Percentiles rank a stretch among this genome's conserved stretches.
These are phyloP conservation scores for Eucalyptus pumila DNA, from an alignment of 345 rosid genomes.

Conservation along the genomic window DNA sequence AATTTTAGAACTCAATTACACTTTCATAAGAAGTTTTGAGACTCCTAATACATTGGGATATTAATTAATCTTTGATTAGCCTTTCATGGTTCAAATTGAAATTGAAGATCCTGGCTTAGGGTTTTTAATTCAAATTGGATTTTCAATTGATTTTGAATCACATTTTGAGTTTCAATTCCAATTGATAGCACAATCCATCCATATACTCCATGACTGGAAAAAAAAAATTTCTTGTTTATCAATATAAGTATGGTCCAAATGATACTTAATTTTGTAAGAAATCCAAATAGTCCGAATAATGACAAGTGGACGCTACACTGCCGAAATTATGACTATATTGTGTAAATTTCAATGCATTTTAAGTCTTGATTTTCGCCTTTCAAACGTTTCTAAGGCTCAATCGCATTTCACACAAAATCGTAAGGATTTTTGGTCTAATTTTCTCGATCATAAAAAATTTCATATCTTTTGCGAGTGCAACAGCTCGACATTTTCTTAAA, in stretches of 20 bases:
- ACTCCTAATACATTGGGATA: too few relatives aligned
- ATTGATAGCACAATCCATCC: neutral
- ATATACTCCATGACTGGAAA: too few relatives aligned
- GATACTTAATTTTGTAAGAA: neutral
- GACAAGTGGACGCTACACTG: neutral
- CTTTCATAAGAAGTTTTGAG: accelerated
- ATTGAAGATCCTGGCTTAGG: neutral
- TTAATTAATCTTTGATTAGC: neutral
- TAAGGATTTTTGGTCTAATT: neutral
- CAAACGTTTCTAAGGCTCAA: neutral
- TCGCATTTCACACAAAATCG: neutral
- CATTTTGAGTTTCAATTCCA: neutral
- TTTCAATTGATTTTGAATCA: neutral
- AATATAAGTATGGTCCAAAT: neutral
- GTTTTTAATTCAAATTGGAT: neutral
- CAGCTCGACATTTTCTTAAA: neutral
- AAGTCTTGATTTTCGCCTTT: neutral
- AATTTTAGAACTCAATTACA: too few relatives aligned
- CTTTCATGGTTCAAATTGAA: neutral
- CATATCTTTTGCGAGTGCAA: neutral
- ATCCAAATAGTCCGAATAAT: neutral
- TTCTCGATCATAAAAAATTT: too few relatives aligned
- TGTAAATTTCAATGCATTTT: neutral
- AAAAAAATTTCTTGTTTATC: too few relatives aligned
- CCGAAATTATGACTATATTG: neutral